phyloP scores from a whole-genome alignment of 2,329 filamentous ascomycete species.

The Fusarium burgessii region DNA sequence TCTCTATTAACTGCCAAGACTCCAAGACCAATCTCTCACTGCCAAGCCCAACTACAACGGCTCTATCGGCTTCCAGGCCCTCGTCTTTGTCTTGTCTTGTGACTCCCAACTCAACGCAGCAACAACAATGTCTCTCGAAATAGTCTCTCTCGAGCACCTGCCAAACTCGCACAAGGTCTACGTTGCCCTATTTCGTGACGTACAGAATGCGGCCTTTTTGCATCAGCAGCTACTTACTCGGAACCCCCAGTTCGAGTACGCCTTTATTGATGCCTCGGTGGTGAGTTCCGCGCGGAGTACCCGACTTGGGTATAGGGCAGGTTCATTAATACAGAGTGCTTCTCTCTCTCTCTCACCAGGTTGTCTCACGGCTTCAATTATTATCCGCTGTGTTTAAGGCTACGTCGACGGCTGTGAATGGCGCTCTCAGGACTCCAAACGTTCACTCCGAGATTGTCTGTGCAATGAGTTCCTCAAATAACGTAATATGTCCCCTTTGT shows the following conservation, averaged over 20 bases:
- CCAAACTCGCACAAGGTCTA: slow-evolving; percentile 76
- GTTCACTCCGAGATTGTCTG: slow-evolving; percentile 91
- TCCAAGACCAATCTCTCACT: not conserved
- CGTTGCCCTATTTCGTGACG: slow-evolving; percentile 78
- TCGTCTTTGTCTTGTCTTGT: not conserved
- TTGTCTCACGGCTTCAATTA: slow-evolving; percentile 78
- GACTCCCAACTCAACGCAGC: not conserved
- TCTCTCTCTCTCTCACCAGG: slow-evolving; percentile 55
- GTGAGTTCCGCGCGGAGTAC: slow-evolving; percentile 59
- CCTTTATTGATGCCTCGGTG: slow-evolving; percentile 87
- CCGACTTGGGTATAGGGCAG: slow-evolving; percentile 21
- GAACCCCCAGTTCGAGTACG: slow-evolving; percentile 90
- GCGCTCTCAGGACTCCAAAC: slow-evolving; percentile 80
- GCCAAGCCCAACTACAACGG: slow-evolving; percentile 11
- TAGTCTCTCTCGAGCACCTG: slow-evolving; percentile 79
- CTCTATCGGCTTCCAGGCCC: slow-evolving; percentile 13
- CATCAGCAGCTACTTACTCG: slow-evolving; percentile 86
- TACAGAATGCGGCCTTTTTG: slow-evolving; percentile 82
- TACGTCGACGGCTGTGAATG: slow-evolving; percentile 72
- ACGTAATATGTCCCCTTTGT: slow-evolving; percentile 62
- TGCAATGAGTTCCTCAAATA: slow-evolving; percentile 83
- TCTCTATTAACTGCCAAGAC: not conserved
- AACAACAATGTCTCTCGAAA: slow-evolving; percentile 68
- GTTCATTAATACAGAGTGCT: slow-evolving; percentile 12
- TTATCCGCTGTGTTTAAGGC: slow-evolving; percentile 83